Percentiles rank a stretch among this genome's conserved stretches.
Conservation (phyloP, 805 yeast species). For the Schizosaccharomyces japonicus region DNA sequence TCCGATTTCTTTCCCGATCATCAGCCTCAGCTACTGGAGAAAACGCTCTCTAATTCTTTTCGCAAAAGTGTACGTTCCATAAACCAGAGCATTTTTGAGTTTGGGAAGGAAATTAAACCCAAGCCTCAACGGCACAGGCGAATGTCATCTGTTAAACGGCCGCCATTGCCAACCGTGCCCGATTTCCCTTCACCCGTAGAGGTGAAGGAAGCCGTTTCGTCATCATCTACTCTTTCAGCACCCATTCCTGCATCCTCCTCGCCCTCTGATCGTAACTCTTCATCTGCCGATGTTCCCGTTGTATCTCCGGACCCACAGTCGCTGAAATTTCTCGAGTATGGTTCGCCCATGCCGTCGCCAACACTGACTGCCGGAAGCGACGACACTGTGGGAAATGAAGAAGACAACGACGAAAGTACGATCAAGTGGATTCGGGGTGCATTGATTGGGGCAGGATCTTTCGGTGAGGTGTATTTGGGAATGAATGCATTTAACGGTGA, state of each 20-base stretch:
- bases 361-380: background rate
- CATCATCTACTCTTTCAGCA: no score
- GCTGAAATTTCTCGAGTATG: no score
- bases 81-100: background rate
- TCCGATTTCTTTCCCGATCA: constrained; percentile 83
- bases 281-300: no score
- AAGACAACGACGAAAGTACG: constrained; percentile 19
- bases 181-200: no score
- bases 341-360: no score
- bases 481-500: constrained; percentile 84
- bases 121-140: no score
- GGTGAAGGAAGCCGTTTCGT: no score
- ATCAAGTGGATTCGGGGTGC: constrained; percentile 82
- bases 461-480: constrained; percentile 81
- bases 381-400: background rate
- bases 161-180: no score
- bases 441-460: constrained; percentile 79
- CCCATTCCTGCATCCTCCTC: no score
- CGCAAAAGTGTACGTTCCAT: constrained; percentile 30
- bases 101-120: constrained; percentile 1
- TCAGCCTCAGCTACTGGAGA: constrained; percentile 41
- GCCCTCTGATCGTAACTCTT: no score
- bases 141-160: no score
- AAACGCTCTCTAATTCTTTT: constrained; percentile 64
- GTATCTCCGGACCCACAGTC: no score